These are phyloP conservation scores for Aspergillus piperis DNA, from an alignment of 2,329 filamentous ascomycete species.

Conservation along the genomic window DNA sequence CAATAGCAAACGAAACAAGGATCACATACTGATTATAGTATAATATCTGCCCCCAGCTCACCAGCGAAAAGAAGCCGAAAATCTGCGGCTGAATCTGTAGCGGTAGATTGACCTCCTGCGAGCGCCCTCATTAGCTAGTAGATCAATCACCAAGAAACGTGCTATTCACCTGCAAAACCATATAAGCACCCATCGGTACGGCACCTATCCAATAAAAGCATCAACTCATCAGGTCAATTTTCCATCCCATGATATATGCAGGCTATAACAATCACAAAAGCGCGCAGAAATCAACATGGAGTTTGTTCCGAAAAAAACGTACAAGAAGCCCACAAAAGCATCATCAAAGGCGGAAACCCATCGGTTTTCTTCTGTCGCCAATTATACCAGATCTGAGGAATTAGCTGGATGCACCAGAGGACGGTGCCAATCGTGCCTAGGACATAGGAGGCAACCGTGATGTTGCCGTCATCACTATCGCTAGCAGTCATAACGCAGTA, in stretches of 20 bases:
- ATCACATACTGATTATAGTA: constrained; percentile 51
- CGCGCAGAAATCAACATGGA: not conserved
- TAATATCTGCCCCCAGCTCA: constrained; percentile 56
- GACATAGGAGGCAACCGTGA: constrained; percentile 40
- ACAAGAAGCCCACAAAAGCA: constrained; percentile 65
- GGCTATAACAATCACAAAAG: not conserved
- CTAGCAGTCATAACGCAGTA: no score
- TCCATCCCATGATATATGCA: not conserved
- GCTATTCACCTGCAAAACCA: constrained; percentile 49
- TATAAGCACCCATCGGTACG: constrained; percentile 56
- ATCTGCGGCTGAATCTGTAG: constrained; percentile 58
- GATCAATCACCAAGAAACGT: not conserved
- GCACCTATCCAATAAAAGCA: constrained; percentile 28
- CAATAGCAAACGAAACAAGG: no score
- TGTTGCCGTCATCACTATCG: constrained; percentile 22
- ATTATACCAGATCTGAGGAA: constrained; percentile 61
- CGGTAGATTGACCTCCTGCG: constrained; percentile 57
- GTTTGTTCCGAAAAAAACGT: constrained; percentile 13
- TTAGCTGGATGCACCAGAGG: constrained; percentile 43
- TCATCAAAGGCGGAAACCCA: constrained; percentile 61
- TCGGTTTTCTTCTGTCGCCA: constrained; percentile 63
- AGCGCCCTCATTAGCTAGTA: not conserved
- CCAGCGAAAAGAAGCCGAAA: constrained; percentile 52
- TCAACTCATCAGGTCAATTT: not conserved
- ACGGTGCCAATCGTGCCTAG: constrained; percentile 46